Evolutionary conservation across 108 stramenopile genomes (phyloP), one percentile per base, ranked within the genome.

Genomic region (Nannochloropsis salina): DNA sequence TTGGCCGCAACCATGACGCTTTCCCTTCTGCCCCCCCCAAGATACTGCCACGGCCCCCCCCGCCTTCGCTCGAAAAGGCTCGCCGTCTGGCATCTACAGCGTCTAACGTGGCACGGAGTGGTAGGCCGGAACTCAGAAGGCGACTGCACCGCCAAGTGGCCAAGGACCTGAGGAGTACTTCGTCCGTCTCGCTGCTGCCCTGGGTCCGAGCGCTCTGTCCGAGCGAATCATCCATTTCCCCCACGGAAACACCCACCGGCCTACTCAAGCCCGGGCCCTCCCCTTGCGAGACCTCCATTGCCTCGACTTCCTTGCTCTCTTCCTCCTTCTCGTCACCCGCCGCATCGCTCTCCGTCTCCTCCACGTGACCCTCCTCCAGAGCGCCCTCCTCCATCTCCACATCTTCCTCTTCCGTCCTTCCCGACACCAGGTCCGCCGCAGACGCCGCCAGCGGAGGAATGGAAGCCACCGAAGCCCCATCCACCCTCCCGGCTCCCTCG

Each of bases 121-220:
- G 61, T 15, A 74, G 61, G n/a, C 61, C 61, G n/a, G 61, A 74
- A 74, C 61, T 74, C n/a, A 74, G 61, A n/a, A 74, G n/a, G 61
- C 61, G 61, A 74, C 61, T 74, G 61, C 61, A 74, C 20, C 61
- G 61, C 61, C 61, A 74, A n/a, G 61, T 74, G n/a, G 61, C 61
- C 4, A 74, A n/a, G 61, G 61, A 74, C n/a, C n/a, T 74, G 6
- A 74, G 61, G 61, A 74, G 61, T 0, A 6, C 8, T 6, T 74
- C 61, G 61, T 74, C 61, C 3, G 61, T n/a, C n/a, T 74, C 61
- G n/a, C 61, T 74, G n/a, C 8, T 74, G n/a, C 61, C n/a, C 31
- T 31, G 31, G 0, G 31, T 31, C 31, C 31, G 31, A 31, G 31
- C 31, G 31, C 31, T 31, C 31, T 31, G 31, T 31, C 31, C 31